These are phyloP conservation scores for Boletus holoroseus DNA, from an alignment of 1,284 basidiomycete species.

Conservation along the genomic window DNA sequence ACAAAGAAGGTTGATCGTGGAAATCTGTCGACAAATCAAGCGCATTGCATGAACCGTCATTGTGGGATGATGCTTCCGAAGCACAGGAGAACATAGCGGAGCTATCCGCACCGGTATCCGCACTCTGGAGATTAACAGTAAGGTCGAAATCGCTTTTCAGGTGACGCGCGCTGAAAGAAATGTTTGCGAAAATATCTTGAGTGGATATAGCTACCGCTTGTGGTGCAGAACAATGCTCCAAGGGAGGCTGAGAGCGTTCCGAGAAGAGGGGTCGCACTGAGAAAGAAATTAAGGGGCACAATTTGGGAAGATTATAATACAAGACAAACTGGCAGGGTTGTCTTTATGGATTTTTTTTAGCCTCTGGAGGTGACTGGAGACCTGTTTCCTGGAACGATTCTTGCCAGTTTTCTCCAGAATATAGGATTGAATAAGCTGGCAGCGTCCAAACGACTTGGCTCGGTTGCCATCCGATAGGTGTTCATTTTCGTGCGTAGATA, in stretches of 20 bases:
- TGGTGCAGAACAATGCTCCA: conserved; percentile 9
- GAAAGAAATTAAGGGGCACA: background rate
- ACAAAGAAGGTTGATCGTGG: conserved; percentile 6
- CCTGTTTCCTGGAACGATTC: conserved; percentile 33
- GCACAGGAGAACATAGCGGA: conserved; percentile 7
- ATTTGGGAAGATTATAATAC: background rate
- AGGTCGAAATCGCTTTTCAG: conserved; percentile 18
- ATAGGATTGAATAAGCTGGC: conserved; percentile 35
- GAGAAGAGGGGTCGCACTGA: conserved; percentile 28
- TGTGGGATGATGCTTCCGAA: conserved; percentile 6
- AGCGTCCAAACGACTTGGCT: conserved; percentile 31
- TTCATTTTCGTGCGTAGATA: conserved; percentile 20
- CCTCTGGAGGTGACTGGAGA: conserved; percentile 33
- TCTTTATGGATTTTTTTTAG: conserved; percentile 32
- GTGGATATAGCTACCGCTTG: conserved; percentile 7
- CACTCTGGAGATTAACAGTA: conserved; percentile 9
- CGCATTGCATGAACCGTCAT: background rate
- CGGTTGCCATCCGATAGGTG: conserved; percentile 10
- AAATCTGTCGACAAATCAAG: conserved; percentile 7
- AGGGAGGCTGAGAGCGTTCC: conserved; percentile 18
- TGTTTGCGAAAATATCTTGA: conserved; percentile 12
- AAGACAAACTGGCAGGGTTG: conserved; percentile 28
- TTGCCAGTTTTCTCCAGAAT: conserved; percentile 34
- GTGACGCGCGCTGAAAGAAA: conserved; percentile 9
- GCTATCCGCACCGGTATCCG: background rate